Conservation (phyloP, 306 rosid species). For the Cicer pinnatifidum region DNA sequence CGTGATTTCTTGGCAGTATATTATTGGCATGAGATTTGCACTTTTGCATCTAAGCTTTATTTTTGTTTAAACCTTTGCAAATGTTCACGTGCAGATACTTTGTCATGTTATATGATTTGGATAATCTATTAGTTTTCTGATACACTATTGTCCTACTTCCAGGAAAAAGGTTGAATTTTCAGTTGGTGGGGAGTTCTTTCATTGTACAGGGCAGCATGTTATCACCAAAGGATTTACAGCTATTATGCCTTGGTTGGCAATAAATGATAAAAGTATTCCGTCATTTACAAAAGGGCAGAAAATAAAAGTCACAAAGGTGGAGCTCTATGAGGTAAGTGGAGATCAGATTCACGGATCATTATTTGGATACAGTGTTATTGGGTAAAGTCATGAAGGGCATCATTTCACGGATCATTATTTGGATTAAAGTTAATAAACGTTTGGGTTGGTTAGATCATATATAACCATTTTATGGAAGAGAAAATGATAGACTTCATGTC, state of each 20-base stretch:
- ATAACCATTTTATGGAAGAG: slow-evolving; percentile 20
- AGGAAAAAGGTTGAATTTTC: slow-evolving; percentile 84
- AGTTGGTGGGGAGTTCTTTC: slow-evolving; percentile 81
- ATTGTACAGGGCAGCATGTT: slow-evolving; percentile 79
- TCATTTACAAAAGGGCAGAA: slow-evolving; percentile 80
- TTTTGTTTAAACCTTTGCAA: slow-evolving; percentile 32
- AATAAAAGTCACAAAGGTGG: slow-evolving; percentile 70
- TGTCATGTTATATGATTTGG: slow-evolving; percentile 35
- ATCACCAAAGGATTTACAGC: slow-evolving; percentile 75
- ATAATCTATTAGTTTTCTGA: slow-evolving; percentile 21
- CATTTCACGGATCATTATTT: slow-evolving; percentile 31
- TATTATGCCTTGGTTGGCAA: slow-evolving; percentile 93
- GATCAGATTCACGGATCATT: slow-evolving; percentile 13
- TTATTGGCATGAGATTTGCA: slow-evolving; percentile 29
- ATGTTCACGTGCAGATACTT: slow-evolving; percentile 12
- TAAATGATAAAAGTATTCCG: slow-evolving; percentile 85
- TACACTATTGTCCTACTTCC: slow-evolving; percentile 45
- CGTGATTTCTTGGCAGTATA: slow-evolving; percentile 33
- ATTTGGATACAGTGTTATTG: slow-evolving; percentile 13
- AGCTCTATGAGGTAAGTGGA: slow-evolving; percentile 77
- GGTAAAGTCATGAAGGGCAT: slow-evolving; percentile 9
- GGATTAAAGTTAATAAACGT: slow-evolving; percentile 31
- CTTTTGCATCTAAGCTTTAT: slow-evolving; percentile 29
- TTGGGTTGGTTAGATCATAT: slow-evolving; percentile 31
- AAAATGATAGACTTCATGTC: slow-evolving; percentile 24